A percentile compares a stretch with the other conserved stretches of the same genome.
phyloP scores from a whole-genome alignment of 768 basidiomycete genomes.

The Trametes villosa region DNA sequence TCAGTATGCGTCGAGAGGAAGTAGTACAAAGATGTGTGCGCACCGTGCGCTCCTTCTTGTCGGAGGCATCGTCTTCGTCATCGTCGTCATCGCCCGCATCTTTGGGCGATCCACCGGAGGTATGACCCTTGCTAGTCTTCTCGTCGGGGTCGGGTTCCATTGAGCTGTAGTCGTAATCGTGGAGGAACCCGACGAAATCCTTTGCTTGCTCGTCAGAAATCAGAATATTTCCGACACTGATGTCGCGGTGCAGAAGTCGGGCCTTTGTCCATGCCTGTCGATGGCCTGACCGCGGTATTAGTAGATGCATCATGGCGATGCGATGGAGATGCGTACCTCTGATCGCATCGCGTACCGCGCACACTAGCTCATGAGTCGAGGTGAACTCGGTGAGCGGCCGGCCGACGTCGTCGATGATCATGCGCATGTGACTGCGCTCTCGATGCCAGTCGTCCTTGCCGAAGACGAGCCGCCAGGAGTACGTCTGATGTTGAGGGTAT shows the following conservation, averaged over 20 bases:
- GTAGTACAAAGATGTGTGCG: not conserved
- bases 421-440: slow-evolving; percentile 20
- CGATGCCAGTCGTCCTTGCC: not conserved
- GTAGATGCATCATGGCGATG: not conserved
- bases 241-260: slow-evolving; percentile 23
- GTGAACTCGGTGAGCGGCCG: slow-evolving; percentile 12
- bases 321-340: not conserved
- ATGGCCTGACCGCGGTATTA: slow-evolving; percentile 14
- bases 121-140: not conserved
- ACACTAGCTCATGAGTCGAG: slow-evolving; percentile 4
- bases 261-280: slow-evolving; percentile 7
- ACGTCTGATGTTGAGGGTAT: slow-evolving; percentile 8
- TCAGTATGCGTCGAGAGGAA: not conserved
- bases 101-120: not conserved
- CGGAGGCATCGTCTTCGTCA: not conserved
- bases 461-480: not conserved
- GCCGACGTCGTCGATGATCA: slow-evolving; percentile 13
- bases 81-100: not conserved
- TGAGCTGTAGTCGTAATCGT: slow-evolving; percentile 11
- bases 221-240: slow-evolving; percentile 28
- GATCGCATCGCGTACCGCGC: slow-evolving; percentile 17
- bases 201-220: slow-evolving; percentile 1
- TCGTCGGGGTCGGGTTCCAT: not conserved
- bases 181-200: slow-evolving; percentile 6
- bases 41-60: not conserved